A percentile compares a stretch with the other conserved stretches of the same genome.
Conservation (phyloP, 75 land plant genomes). For the Picea glauca region DNA sequence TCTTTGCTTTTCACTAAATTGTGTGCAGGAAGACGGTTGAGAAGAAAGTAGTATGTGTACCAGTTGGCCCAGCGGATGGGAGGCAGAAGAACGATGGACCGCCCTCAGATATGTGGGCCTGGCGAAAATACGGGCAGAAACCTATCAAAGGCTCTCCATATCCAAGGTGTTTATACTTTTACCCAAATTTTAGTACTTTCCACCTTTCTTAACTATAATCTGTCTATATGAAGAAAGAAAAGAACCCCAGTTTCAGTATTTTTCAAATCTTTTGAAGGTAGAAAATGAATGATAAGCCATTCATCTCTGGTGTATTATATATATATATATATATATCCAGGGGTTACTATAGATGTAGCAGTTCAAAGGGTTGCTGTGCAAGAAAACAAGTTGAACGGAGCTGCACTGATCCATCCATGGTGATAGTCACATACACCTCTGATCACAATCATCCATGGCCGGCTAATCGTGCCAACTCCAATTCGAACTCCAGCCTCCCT, state of each 20-base stretch:
- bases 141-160: conserved; percentile 81
- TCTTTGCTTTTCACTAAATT: background rate
- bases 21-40: conserved; percentile 20
- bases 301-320: background rate
- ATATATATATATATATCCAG: conserved; percentile 27
- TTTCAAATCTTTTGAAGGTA: too few relatives aligned
- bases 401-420: conserved; percentile 67
- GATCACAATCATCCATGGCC: conserved; percentile 87
- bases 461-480: conserved; percentile 20
- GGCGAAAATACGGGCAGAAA: conserved; percentile 87
- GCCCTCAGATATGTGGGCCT: conserved; percentile 84
- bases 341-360: conserved; percentile 77
- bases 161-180: conserved; percentile 29
- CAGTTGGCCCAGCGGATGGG: conserved; percentile 15
- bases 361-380: conserved; percentile 75
- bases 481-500: background rate
- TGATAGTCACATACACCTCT: conserved; percentile 77
- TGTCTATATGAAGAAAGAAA: too few relatives aligned
- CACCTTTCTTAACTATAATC: too few relatives aligned
- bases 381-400: conserved; percentile 80
- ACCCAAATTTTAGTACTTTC: too few relatives aligned
- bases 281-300: too few relatives aligned
- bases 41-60: conserved; percentile 36
- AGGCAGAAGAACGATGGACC: conserved; percentile 46
- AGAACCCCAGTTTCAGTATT: too few relatives aligned